A percentile compares a stretch with the other conserved stretches of the same genome.
These are phyloP conservation scores for Colletotrichum lentis DNA, from an alignment of 2,329 filamentous ascomycete genomes.

Conservation along the genomic window DNA sequence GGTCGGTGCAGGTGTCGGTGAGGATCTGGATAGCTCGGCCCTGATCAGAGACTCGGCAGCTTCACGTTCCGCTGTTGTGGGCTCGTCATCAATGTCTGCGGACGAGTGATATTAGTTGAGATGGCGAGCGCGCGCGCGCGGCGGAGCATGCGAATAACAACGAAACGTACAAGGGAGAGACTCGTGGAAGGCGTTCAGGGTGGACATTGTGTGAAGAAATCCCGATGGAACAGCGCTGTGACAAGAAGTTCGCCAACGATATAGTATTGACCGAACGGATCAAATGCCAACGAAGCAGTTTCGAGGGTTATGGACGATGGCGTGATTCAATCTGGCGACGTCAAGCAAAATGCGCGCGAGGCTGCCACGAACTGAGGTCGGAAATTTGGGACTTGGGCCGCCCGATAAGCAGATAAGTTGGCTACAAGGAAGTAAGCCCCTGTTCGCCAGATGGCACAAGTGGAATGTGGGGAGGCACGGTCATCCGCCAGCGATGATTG, in stretches of 20 bases:
- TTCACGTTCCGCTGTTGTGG: conserved; percentile 68
- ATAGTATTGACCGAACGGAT: background rate
- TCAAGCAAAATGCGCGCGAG: conserved; percentile 7
- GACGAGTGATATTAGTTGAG: conserved; percentile 38
- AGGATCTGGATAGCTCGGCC: conserved; percentile 66
- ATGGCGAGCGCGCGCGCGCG: conserved; percentile 1
- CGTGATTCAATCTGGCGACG: background rate
- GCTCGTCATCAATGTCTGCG: conserved; percentile 81
- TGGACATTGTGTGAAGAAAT: conserved; percentile 39
- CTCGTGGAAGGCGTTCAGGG: conserved; percentile 67
- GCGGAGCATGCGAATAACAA: conserved; percentile 36
- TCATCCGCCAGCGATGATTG: conserved; percentile 26
- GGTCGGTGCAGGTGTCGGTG: conserved; percentile 60
- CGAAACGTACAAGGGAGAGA: conserved; percentile 78
- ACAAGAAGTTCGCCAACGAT: background rate
- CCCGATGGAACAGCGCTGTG: background rate
- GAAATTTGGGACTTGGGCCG: conserved; percentile 29
- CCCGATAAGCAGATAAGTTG: conserved; percentile 33
- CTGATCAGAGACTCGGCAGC: conserved; percentile 75
- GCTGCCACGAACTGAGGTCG: conserved; percentile 9
- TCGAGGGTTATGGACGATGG: background rate
- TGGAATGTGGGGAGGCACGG: conserved; percentile 1
- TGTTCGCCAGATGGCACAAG: background rate
- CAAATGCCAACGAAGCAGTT: background rate
- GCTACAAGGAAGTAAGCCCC: conserved; percentile 23